Evolutionary conservation across 2,329 filamentous ascomycete species (phyloP).

Genomic region (Tolypocladium nubicola): DNA sequence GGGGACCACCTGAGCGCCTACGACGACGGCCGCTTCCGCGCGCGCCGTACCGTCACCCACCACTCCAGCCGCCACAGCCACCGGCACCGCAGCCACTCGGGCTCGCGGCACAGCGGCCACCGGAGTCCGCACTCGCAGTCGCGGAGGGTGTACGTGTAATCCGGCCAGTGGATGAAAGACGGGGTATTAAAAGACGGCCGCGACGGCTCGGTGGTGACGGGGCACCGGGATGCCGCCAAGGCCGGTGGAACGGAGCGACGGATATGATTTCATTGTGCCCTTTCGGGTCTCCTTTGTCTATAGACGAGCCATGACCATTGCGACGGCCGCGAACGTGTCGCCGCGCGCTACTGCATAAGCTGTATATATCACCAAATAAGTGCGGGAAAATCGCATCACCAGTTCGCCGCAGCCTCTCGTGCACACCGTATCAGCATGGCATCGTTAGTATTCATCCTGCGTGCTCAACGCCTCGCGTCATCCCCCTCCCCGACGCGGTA

Average conservation of each 20-base stretch:
- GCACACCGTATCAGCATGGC: neutral
- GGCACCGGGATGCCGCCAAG: neutral
- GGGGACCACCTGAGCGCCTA: constrained; percentile 39
- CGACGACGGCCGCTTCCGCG: constrained; percentile 11
- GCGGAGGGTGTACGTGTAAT: constrained; percentile 33
- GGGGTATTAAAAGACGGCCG: neutral
- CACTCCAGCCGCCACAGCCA: constrained; percentile 29
- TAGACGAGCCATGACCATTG: neutral
- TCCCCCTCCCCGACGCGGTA: constrained; percentile 64
- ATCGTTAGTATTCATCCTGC: neutral
- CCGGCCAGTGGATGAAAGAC: neutral
- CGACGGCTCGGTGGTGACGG: neutral
- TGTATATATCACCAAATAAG: neutral
- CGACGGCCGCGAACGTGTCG: neutral
- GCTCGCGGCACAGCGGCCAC: constrained; percentile 28
- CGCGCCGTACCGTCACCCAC: constrained; percentile 18
- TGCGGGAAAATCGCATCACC: neutral
- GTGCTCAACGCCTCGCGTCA: constrained; percentile 3
- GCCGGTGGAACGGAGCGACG: neutral
- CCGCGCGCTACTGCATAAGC: neutral
- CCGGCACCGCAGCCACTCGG: constrained; percentile 26
- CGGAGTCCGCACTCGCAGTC: constrained; percentile 36
- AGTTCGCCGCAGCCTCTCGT: neutral
- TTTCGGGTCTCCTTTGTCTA: neutral
- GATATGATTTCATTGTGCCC: neutral